A percentile compares a stretch with the other conserved stretches of the same genome.
These are phyloP conservation scores for Tuber melanosporum DNA, from an alignment of 495 filamentous ascomycete genomes.

Conservation along the genomic window DNA sequence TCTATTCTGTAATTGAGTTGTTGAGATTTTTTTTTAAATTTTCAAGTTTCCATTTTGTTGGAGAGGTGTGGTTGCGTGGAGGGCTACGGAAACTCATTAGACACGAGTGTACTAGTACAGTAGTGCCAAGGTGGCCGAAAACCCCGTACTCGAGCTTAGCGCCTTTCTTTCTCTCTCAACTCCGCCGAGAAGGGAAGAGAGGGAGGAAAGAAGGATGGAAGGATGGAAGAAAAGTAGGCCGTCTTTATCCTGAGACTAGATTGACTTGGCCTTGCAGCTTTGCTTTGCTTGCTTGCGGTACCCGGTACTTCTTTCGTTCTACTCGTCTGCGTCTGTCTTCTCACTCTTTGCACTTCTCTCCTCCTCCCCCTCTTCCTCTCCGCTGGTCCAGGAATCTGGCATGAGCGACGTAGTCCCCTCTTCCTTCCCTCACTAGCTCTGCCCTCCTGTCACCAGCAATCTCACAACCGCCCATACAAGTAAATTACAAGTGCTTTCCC, in stretches of 20 bases:
- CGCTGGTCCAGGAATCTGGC: not conserved
- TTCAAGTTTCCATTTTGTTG: too few species aligned
- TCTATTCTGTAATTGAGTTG: too few species aligned
- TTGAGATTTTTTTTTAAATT: too few species aligned
- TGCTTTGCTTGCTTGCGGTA: not conserved
- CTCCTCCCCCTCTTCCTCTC: not conserved
- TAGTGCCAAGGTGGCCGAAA: too few species aligned
- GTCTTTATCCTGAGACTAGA: not conserved
- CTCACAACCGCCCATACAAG: not conserved
- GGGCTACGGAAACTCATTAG: too few species aligned
- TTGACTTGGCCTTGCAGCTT: not conserved
- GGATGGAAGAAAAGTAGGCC: not conserved
- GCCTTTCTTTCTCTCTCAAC: not conserved
- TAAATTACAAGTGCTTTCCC: conserved; percentile 5
- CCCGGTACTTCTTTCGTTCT: not conserved
- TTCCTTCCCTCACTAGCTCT: not conserved
- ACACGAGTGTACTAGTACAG: too few species aligned
- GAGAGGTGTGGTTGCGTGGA: too few species aligned
- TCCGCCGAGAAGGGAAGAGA: not conserved
- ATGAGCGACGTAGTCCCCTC: not conserved
- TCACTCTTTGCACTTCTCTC: not conserved
- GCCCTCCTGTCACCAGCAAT: not conserved
- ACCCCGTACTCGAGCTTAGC: not conserved
- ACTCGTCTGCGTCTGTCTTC: not conserved
- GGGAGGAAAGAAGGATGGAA: not conserved